Base-by-base conservation (phyloP, 257 asterid species). In the Orobanche coerulescens region DNA sequence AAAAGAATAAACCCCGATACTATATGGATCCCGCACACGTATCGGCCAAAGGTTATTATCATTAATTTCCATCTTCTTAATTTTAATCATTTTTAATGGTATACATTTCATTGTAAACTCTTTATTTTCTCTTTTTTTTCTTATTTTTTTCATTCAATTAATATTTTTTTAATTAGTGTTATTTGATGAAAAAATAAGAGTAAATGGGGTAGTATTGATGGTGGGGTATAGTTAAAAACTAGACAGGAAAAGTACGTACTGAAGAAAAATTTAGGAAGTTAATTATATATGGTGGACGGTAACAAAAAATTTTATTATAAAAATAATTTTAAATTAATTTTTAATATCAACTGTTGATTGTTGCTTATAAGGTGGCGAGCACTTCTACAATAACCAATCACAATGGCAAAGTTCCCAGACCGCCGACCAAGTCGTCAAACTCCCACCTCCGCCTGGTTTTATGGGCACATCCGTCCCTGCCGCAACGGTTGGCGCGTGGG, bases 371-470 rank as follows among this genome's bases (percentile, higher is more conserved):
- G 89, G 79, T 24, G 75, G 60, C 16, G 75, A 78, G 4, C 73
- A 49, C 13, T 83, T 78, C 66, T 74, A 72, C 56, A 62, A 72
- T 23, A 67, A 52, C n/a, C 59, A 53, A 1, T 6, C 54, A 2
- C 79, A 71, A 26, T 70, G 73, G 76, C 61, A 31, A 0, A 54
- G 22, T 9, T 61, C 68, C 12, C 74, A 53, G 0, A 33, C 58
- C 9, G 36, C 54, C 26, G 80, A 75, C 31, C 80, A 73, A 47
- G 44, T 62, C 23, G 59, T 68, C 5, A 68, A 70, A 4, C 68
- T 76, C 31, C 73, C 71, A 1, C 81, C 80, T 1, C 82, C 85
- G 1, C 79, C 81, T 0, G 87, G 87, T 0, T 71, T 64, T 34
- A 74, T 74, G 83, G 81, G 73, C 25, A 56, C 80, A 5, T 75